Base-by-base conservation (phyloP, 352 stramenopile species). In the Globisporangium takayamanum region DNA sequence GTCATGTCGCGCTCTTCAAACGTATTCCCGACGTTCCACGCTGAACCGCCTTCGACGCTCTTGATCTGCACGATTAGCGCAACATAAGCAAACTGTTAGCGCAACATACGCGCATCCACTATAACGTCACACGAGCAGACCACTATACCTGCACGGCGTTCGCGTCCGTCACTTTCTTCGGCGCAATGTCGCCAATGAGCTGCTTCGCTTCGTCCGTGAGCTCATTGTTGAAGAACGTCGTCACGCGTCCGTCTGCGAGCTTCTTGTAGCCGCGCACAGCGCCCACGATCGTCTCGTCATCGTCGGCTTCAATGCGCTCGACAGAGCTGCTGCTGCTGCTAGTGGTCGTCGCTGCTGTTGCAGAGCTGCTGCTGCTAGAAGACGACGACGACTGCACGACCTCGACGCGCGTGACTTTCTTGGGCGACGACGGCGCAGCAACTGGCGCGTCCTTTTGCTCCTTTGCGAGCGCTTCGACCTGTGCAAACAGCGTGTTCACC, bases 171-270 rank as follows among this genome's bases (percentile, higher is more conserved):
- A 94, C 84, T 60, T 90, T 88, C 68, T 96, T 88, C 33, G 87
- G 88, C 12, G 87, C 87, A 46, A 95, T 98, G 78, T 99, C 98
- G 51, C 98, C 96, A 60, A 98, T 98, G 68, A 99, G 94, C 57
- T 84, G 75, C 66, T 98, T 98, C n/a, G 90, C 92, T 62, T 99
- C 92, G 53, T 98, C 96, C 25, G 88, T 96, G 16, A 99, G 82
- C 66, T 99, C 97, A 66, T 98, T 97, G 85, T 99, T 97, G 74
- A 99, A 99, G 62, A 98, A 99, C 18, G 95, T 98, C 50, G 97
- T 99, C 60, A 97, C 97, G 59, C 97, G 96, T 30, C 97, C 97
- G 64, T 98, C 93, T n/a, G 84, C 79, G 30, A 96, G 89, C 70
- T 96, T 98, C 76, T 98, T 98, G 81, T 99, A 99, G 15, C 95